Conservation (phyloP, 2,329 filamentous ascomycete genomes). For the Pyrenochaeta sp. region DNA sequence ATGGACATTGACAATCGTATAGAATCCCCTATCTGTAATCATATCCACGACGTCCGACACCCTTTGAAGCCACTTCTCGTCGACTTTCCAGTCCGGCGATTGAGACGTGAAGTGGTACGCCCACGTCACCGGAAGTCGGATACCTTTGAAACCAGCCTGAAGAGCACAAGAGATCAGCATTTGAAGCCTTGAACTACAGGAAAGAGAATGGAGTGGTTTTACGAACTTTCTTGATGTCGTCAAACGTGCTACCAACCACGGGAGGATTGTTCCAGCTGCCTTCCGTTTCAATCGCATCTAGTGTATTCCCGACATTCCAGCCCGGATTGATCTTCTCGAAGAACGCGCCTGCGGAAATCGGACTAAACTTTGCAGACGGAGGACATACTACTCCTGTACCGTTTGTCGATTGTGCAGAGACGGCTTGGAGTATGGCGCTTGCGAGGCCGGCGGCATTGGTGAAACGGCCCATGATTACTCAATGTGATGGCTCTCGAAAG, state of each 20-base stretch:
- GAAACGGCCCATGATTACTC: neutral
- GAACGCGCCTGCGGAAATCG: slow-evolving; percentile 57
- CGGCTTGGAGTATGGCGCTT: slow-evolving; percentile 18
- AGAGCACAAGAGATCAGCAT: no score
- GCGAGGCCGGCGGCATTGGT: neutral
- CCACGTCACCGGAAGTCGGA: slow-evolving; percentile 68
- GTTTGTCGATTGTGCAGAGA: slow-evolving; percentile 18
- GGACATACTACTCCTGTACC: slow-evolving; percentile 43
- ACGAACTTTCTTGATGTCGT: slow-evolving; percentile 54
- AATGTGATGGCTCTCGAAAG: neutral
- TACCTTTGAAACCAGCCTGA: slow-evolving; percentile 63
- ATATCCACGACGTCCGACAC: slow-evolving; percentile 66
- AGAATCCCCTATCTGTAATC: slow-evolving; percentile 60
- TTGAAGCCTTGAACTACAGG: no score
- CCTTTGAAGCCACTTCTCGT: slow-evolving; percentile 63
- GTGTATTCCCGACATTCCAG: slow-evolving; percentile 68
- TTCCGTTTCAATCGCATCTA: slow-evolving; percentile 64
- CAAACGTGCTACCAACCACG: slow-evolving; percentile 59
- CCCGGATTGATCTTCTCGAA: slow-evolving; percentile 61
- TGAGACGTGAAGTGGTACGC: slow-evolving; percentile 62
- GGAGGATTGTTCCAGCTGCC: slow-evolving; percentile 66
- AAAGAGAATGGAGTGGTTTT: no score
- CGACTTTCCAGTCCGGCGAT: slow-evolving; percentile 62
- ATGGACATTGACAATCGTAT: slow-evolving; percentile 65
- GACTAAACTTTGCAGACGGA: slow-evolving; percentile 50